Base-by-base conservation (phyloP, 1,284 basidiomycete species). In the Ustilago nuda region DNA sequence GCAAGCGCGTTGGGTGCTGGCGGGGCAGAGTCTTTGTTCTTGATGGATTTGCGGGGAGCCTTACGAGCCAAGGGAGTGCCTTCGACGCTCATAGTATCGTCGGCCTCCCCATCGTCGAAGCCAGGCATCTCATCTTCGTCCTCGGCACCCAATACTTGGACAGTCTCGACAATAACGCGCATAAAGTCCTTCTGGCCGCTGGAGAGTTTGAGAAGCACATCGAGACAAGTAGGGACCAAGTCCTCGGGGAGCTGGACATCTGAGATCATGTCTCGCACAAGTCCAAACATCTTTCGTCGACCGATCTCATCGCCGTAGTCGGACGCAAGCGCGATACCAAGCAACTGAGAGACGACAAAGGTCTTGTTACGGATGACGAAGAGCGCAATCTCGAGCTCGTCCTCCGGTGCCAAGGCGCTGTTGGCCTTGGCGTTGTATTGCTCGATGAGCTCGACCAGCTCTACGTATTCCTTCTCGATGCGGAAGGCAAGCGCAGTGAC, bases 291-390 rank as follows among this genome's bases (percentile, higher is more conserved):
- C 87, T 94, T 95, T 68, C 95, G 88, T 66, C 96, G 87, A 9
- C 97, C 95, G 81, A 95, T 94, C 86, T 99, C 95, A 87, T 99
- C 97, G 35, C 91, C 91, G 80, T 95, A 98, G 86, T 98, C 96
- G 51, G 95, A 88, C 69, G 92, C 91, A 35, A 94, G 89, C 0
- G 93, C 92, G 59, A 97, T 90, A 61, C 90, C 90, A 41, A 98
- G 88, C 79, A 98, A 82, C 84, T 98, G 94, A 2, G 91, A 89
- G 36, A 98, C 89, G 15, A 95, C 88, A 72, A 94, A 92, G 68
- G 93, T 91, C 56, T 87, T 87, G 59, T 87, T 86, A 33, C 81
- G 66, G 39, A 78, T 79, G 41, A 62, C 65, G 58, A 70, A 67
- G 45, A 61, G 57, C n/a, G 56, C 65, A 19, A 76, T 66, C 41